Evolutionary conservation across 2,329 filamentous ascomycete species (phyloP).

Genomic region (Polychaeton citri): DNA sequence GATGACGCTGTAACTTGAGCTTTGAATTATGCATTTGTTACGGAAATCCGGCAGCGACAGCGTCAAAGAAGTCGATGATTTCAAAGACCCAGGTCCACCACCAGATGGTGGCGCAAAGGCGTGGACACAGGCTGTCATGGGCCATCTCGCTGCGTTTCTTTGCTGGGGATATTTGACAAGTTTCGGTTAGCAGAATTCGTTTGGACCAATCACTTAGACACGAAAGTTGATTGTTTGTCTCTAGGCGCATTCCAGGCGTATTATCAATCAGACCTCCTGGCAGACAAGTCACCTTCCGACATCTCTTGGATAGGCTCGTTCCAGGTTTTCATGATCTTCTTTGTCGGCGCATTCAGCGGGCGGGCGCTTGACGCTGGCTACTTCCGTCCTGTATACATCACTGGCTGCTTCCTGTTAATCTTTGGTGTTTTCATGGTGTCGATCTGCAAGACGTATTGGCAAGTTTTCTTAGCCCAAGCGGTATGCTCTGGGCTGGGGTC

Average conservation of each 20-base stretch:
- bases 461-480: slow-evolving; percentile 6
- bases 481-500: slow-evolving; percentile 4
- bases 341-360: slow-evolving; percentile 25
- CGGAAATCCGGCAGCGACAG: no score
- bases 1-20: no score
- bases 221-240: no score
- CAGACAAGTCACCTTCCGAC: slow-evolving; percentile 31
- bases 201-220: no score
- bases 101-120: slow-evolving; percentile 28
- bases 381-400: background rate
- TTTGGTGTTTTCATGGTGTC: slow-evolving; percentile 7
- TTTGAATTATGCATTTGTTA: no score
- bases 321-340: slow-evolving; percentile 30
- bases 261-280: slow-evolving; percentile 27
- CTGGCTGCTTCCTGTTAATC: slow-evolving; percentile 2
- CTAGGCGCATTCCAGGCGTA: slow-evolving; percentile 31
- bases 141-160: no score
- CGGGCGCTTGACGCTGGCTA: slow-evolving; percentile 26
- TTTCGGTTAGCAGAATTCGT: no score
- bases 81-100: slow-evolving; percentile 24
- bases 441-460: slow-evolving; percentile 4
- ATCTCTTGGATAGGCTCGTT: slow-evolving; percentile 38
- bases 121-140: slow-evolving; percentile 19
- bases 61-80: no score
- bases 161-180: no score